phyloP scores from a whole-genome alignment of 1,284 basidiomycete species.

The Pseudozyma pruni region DNA sequence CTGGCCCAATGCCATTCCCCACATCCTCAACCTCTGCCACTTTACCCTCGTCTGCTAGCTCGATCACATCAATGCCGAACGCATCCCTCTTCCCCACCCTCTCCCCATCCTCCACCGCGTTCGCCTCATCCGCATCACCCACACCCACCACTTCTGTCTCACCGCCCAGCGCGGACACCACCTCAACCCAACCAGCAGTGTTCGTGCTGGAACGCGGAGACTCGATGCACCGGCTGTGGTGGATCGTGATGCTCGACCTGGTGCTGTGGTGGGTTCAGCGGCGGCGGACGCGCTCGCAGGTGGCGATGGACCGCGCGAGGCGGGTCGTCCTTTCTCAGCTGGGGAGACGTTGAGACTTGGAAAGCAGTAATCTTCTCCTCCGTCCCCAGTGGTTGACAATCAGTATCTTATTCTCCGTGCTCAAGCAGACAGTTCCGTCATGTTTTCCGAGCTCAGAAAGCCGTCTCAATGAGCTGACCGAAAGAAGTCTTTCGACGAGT shows the following conservation, averaged over 20 bases:
- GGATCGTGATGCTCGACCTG: constrained; percentile 29
- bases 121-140: background rate
- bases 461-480: too few relatives aligned
- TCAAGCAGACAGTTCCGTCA: too few relatives aligned
- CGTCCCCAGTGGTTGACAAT: constrained; percentile 15
- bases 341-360: background rate
- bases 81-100: constrained; percentile 5
- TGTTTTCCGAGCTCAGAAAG: too few relatives aligned
- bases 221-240: constrained; percentile 28
- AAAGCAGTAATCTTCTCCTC: background rate
- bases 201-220: background rate
- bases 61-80: background rate
- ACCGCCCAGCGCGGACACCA: background rate
- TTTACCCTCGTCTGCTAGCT: background rate
- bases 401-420: too few relatives aligned
- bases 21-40: background rate
- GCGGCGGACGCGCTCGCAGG: constrained; percentile 18
- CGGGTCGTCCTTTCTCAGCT: background rate
- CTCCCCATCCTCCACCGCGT: background rate
- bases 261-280: constrained; percentile 25
- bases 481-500: too few relatives aligned
- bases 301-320: constrained; percentile 8
- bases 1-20: background rate
- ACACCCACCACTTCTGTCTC: background rate
- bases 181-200: background rate